Percentiles rank a stretch among this genome's conserved stretches.
These are phyloP conservation scores for Avicennia marina DNA, from an alignment of 257 asterid species.

Conservation along the genomic window DNA sequence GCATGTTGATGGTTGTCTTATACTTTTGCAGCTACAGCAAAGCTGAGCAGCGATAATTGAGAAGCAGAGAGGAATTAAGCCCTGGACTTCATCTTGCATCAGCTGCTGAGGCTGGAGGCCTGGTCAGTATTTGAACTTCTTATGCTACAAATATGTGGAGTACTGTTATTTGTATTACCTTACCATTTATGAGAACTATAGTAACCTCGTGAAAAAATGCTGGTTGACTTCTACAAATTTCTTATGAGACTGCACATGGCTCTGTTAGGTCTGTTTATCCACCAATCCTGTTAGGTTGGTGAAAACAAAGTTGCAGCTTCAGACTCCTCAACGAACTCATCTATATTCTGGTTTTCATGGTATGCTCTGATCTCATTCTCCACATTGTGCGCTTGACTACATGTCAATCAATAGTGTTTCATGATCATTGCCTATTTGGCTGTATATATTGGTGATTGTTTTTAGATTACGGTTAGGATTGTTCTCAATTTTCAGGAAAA, in stretches of 20 bases:
- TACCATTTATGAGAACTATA: too few relatives aligned
- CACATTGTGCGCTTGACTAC: conserved; percentile 9
- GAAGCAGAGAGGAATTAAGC: conserved; percentile 60
- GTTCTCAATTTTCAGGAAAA: too few relatives aligned
- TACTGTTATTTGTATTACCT: neutral
- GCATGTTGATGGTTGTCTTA: conserved; percentile 3
- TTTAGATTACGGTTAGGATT: too few relatives aligned
- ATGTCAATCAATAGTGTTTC: too few relatives aligned
- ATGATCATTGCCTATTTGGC: too few relatives aligned
- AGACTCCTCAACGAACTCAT: conserved; percentile 66
- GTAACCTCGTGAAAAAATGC: too few relatives aligned
- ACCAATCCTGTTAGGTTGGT: conserved; percentile 98
- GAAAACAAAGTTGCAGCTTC: conserved; percentile 97
- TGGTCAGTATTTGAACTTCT: conserved; percentile 53
- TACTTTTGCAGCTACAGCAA: conserved; percentile 66
- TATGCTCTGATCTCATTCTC: conserved; percentile 29
- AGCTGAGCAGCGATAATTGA: conserved; percentile 82
- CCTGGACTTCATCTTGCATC: conserved; percentile 91
- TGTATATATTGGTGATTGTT: neutral
- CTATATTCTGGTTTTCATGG: conserved; percentile 93
- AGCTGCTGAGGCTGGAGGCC: conserved; percentile 97
- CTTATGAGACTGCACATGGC: conserved; percentile 17
- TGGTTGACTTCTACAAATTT: neutral
- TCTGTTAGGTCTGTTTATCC: conserved; percentile 59
- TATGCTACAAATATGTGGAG: neutral